Percentiles rank a stretch among this genome's conserved stretches.
These are phyloP conservation scores for Cubamyces lactineus DNA, from an alignment of 768 basidiomycete genomes.

Conservation along the genomic window DNA sequence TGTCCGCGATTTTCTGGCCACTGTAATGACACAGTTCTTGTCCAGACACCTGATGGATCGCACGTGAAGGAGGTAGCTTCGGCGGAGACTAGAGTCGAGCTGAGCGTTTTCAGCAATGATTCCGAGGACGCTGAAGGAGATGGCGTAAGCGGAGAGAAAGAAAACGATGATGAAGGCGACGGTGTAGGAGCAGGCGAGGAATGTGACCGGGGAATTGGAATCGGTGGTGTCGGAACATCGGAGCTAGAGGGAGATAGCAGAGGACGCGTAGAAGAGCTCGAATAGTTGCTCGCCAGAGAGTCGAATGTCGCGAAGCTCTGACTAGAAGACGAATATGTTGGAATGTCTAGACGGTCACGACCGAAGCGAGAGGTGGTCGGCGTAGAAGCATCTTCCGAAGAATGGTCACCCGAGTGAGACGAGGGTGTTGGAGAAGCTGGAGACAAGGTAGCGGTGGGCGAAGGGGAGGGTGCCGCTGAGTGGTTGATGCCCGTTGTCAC, in stretches of 20 bases:
- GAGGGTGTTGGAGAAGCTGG: constrained; percentile 35
- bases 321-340: constrained; percentile 22
- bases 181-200: constrained; percentile 24
- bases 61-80: constrained; percentile 53
- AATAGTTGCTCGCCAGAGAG: constrained; percentile 25
- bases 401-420: constrained; percentile 26
- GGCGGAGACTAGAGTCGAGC: constrained; percentile 56
- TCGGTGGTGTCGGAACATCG: constrained; percentile 9
- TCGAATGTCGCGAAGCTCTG: constrained; percentile 25
- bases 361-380: constrained; percentile 16
- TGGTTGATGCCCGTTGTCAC: constrained; percentile 18
- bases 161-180: constrained; percentile 10
- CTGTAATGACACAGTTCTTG: constrained; percentile 66
- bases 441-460: constrained; percentile 9
- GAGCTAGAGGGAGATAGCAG: constrained; percentile 21
- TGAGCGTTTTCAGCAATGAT: constrained; percentile 42
- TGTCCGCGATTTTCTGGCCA: constrained; percentile 73
- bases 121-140: constrained; percentile 20
- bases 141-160: constrained; percentile 8
- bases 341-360: constrained; percentile 7
- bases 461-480: constrained; percentile 12
- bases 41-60: constrained; percentile 62
- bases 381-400: constrained; percentile 12
- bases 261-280: constrained; percentile 25
- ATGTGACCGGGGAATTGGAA: constrained; percentile 19